A percentile compares a stretch with the other conserved stretches of the same genome.
phyloP scores from a whole-genome alignment of 2,329 filamentous ascomycete genomes.

The Aspergillus texensis region DNA sequence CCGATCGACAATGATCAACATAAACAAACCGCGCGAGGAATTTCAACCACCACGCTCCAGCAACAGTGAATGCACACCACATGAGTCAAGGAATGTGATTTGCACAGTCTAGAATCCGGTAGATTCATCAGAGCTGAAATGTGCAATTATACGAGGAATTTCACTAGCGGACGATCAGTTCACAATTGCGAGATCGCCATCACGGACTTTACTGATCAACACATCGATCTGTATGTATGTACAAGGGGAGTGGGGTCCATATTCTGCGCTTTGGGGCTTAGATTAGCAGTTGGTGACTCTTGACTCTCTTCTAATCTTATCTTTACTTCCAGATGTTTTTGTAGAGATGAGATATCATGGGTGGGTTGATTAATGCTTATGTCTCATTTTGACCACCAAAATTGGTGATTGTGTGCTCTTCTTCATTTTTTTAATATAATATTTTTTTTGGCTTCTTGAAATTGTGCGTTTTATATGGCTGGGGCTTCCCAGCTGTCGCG shows the following conservation, averaged over 20 bases:
- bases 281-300: not conserved
- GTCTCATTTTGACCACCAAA: not conserved
- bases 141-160: not conserved
- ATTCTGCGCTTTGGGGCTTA: not conserved
- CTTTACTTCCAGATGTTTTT: not conserved
- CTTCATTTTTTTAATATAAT: not conserved
- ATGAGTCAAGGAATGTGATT: not conserved
- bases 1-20: not conserved
- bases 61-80: not conserved
- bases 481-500: slow-evolving; percentile 81
- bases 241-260: not conserved
- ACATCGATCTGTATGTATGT: too few relatives aligned
- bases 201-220: too few relatives aligned
- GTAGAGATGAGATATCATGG: not conserved
- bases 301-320: not conserved
- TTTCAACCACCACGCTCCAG: not conserved
- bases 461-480: slow-evolving; percentile 48
- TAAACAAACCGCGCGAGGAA: not conserved
- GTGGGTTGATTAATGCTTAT: not conserved
- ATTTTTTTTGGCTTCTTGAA: not conserved
- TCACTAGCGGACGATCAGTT: not conserved
- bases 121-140: not conserved
- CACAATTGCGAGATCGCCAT: too few relatives aligned
- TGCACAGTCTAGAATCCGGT: not conserved
- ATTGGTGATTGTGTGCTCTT: not conserved